Percentiles rank a stretch among this genome's conserved stretches.
Evolutionary conservation across 352 stramenopile genomes (phyloP).

Genomic region (Blastocystis sp.): DNA sequence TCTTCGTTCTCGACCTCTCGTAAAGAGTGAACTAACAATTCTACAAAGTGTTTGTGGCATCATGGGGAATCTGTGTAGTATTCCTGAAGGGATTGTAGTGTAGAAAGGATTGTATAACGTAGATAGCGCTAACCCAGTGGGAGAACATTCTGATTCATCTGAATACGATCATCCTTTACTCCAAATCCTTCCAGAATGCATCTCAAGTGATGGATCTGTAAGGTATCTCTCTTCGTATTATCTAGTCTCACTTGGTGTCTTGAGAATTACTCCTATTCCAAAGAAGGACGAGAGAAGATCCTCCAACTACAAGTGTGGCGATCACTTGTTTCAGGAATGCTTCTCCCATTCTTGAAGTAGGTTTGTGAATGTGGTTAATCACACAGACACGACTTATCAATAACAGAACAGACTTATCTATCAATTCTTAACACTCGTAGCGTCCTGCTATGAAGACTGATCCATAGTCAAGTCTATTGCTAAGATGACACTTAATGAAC

Average conservation of each 20-base stretch:
- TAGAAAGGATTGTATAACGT: not conserved
- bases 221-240: too few species aligned
- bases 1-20: not conserved
- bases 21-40: not conserved
- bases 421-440: not conserved
- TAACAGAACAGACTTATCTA: not conserved
- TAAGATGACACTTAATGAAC: not conserved
- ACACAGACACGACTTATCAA: not conserved
- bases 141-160: not conserved
- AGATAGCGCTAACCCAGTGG: not conserved
- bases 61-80: constrained; percentile 30
- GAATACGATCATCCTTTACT: not conserved
- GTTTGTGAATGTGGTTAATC: not conserved
- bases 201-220: not conserved
- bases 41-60: constrained; percentile 3
- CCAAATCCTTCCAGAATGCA: not conserved
- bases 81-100: not conserved
- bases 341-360: constrained; percentile 7
- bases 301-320: not conserved
- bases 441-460: not conserved
- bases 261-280: constrained; percentile 1
- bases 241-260: constrained; percentile 7
- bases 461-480: not conserved
- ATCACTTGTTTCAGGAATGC: not conserved
- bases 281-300: constrained; percentile 12